Conservation (phyloP, 768 basidiomycete genomes). For the Termitomyces eurrhizus region DNA sequence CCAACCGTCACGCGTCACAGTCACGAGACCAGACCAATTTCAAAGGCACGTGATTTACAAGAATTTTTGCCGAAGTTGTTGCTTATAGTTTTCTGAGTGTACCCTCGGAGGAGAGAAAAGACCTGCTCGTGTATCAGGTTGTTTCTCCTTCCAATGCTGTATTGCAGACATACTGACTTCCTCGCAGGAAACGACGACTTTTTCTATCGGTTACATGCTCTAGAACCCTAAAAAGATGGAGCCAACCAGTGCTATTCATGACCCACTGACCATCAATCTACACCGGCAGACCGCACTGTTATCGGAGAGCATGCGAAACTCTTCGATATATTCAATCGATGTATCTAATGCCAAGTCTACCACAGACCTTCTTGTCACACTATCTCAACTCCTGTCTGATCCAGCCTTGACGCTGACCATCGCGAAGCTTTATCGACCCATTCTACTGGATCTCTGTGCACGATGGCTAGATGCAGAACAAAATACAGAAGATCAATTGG, state of each 20-base stretch:
- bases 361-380: slow-evolving; percentile 40
- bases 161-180: not conserved
- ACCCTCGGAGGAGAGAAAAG: not conserved
- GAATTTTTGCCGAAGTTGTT: not conserved
- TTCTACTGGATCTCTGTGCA: slow-evolving; percentile 76
- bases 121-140: not conserved
- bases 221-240: slow-evolving; percentile 14
- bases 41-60: not conserved
- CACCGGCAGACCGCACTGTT: slow-evolving; percentile 47
- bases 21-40: too few relatives aligned
- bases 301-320: slow-evolving; percentile 37
- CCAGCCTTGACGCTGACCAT: slow-evolving; percentile 64
- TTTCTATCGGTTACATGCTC: slow-evolving; percentile 1
- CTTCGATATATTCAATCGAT: slow-evolving; percentile 33
- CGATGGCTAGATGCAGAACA: slow-evolving; percentile 67
- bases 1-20: too few relatives aligned
- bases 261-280: slow-evolving; percentile 61
- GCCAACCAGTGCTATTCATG: slow-evolving; percentile 31
- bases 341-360: slow-evolving; percentile 38
- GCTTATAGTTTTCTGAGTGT: not conserved
- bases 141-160: too few relatives aligned
- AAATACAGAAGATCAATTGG: slow-evolving; percentile 46
- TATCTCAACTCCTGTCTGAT: slow-evolving; percentile 58
- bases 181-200: not conserved
- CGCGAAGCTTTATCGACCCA: slow-evolving; percentile 66